Percentiles rank a stretch among this genome's conserved stretches.
These are phyloP conservation scores for Geum urbanum DNA, from an alignment of 306 rosid genomes.

Conservation along the genomic window DNA sequence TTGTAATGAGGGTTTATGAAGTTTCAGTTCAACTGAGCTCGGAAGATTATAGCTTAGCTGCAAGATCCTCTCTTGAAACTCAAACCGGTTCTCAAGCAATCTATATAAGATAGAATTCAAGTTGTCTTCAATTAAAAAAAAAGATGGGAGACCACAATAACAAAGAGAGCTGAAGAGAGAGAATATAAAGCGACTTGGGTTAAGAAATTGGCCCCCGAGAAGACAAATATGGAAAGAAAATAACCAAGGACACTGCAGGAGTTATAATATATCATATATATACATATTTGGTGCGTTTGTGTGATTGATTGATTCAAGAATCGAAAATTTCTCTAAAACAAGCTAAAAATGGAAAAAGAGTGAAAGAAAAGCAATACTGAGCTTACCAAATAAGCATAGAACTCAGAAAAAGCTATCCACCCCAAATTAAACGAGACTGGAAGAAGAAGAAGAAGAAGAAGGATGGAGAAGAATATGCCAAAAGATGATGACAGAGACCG, in stretches of 20 bases:
- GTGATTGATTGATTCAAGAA: constrained; percentile 11
- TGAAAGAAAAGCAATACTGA: not conserved
- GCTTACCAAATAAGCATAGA: constrained; percentile 13
- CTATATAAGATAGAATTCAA: not conserved
- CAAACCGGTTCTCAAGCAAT: constrained; percentile 1
- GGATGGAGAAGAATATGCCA: constrained; percentile 3
- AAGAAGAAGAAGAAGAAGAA: constrained; percentile 1
- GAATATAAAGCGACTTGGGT: not conserved
- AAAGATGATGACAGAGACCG: not conserved
- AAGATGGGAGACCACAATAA: not conserved
- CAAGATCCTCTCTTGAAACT: not conserved
- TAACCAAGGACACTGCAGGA: not conserved
- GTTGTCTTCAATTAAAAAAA: not conserved
- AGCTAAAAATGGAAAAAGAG: constrained; percentile 17
- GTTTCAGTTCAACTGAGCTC: too few relatives aligned
- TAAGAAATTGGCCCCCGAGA: constrained; percentile 9
- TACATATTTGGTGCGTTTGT: not conserved
- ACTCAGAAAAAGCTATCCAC: not conserved
- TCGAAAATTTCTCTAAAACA: not conserved
- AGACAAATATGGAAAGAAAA: constrained; percentile 7
- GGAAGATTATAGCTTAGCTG: not conserved
- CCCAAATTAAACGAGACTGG: not conserved
- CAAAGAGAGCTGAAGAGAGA: not conserved
- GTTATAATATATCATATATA: not conserved
- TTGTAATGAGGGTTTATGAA: not conserved